Base-by-base conservation (phyloP, 208 protist genomes). In the Angomonas deanei region DNA sequence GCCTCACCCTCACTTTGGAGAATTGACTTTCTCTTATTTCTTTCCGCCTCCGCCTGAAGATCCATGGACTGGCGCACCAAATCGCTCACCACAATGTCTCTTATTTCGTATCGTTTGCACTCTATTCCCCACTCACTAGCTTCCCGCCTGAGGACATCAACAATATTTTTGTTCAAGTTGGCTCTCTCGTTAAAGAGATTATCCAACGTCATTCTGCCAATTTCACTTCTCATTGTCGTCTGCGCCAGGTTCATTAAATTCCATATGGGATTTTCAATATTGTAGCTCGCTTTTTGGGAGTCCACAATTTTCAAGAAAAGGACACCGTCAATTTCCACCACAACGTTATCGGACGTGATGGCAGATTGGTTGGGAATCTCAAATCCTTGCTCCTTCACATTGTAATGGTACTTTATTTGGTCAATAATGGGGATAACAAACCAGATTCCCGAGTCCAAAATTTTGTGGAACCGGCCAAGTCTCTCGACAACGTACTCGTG, bases 221-320 rank as follows among this genome's bases (percentile, higher is more conserved):
- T 95, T 70, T 98, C 94, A 30, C 88, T 94, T 36, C 96, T 92
- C 96, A 98, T 97, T n/a, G 97, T 98, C 13, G 94, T 98, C 72
- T 98, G 95, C 0, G 96, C 97, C 26, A 99, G 82, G 74, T 98
- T 97, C 26, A 96, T 92, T 19, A 98, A 64, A 64, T 97, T 97
- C 72, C 92, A 98, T 30, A 98, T 86, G 4, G 95, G 90, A 68
- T 98, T 97, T 34, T 98, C 92, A 64, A 99, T 96, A 64, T 97
- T 94, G 78, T 97, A 95, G 52, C 83, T 91, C 17, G 90, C 96
- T 59, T 92, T 96, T 24, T 84, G 54, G 10, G 96, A 83, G 55
- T 98, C 88, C 21, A 92, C 82, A 58, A 98, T 92, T 31, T 82
- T 72, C 0, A 97, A 62, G 70, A 97, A 98, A 2, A 98, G 81